Base-by-base conservation (phyloP, 2,329 filamentous ascomycete genomes). In the Penicillium sp. region DNA sequence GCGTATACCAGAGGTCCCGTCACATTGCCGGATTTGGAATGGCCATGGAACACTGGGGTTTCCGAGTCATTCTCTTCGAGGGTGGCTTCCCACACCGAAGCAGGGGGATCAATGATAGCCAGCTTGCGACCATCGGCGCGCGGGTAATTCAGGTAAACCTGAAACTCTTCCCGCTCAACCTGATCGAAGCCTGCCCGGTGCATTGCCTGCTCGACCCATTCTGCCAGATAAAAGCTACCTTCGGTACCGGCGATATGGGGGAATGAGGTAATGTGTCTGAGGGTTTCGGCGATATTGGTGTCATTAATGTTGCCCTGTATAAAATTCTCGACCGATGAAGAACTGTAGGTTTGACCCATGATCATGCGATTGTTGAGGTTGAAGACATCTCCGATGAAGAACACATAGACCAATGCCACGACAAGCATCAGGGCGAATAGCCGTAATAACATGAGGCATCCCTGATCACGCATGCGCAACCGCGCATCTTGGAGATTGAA, bases 221-320 rank as follows among this genome's bases (percentile, higher is more conserved):
- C 84, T 8, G 91, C 93, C 53, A 96, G 82, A 46, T 89, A 90
- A 67, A 89, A 92, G 76, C 96, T 93, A 48, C 95, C 95, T 77
- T 96, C 89, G 3, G 92, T 96, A n/a, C 95, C 95, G 2, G 91
- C 95, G 60, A 98, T 82, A 74, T 98, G 95, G 60, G 95, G 90
- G 71, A 90, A 96, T 55, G 84, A 84, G 5, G 91, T 93, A 61
- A 93, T 86, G 69, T 93, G 89, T 67, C 84, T 80, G 58, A 96
- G 77, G 56, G 90, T 90, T 41, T 90, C 87, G 61, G 86, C 84
- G 71, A 95, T 89, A 50, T 83, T 81, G 57, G 82, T 81, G 53
- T 85, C 80, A 68, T 96, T 88, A 63, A 96, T 84, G 65, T 86
- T 86, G 48, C 82, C 80, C 72, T 95, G 86, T 26, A 96, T 83